Evolutionary conservation across 805 yeast species (phyloP).

Genomic region (Hemisphaericaspora nanyangensis): DNA sequence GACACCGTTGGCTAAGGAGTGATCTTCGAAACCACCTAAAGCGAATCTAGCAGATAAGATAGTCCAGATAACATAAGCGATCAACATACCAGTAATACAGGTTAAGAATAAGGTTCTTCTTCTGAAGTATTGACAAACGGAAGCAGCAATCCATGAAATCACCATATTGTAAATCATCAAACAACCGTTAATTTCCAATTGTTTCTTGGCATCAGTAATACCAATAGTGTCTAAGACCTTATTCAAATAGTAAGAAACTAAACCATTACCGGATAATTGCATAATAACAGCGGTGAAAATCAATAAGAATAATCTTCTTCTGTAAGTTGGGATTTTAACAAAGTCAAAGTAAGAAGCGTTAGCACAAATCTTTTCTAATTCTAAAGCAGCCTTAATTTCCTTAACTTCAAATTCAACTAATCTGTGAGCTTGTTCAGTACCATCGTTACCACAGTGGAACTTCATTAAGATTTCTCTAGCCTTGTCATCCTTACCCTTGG

Average conservation of each 20-base stretch:
- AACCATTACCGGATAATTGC: slow-evolving; percentile 51
- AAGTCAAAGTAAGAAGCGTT: slow-evolving; percentile 37
- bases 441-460: slow-evolving; percentile 36
- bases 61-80: slow-evolving; percentile 22
- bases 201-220: slow-evolving; percentile 41
- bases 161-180: slow-evolving; percentile 46
- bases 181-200: slow-evolving; percentile 49
- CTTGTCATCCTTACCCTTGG: slow-evolving; percentile 38
- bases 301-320: slow-evolving; percentile 40
- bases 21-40: slow-evolving; percentile 13
- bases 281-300: slow-evolving; percentile 30
- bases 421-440: slow-evolving; percentile 21
- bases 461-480: slow-evolving; percentile 40
- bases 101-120: slow-evolving; percentile 26
- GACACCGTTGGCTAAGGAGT: slow-evolving; percentile 16
- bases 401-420: slow-evolving; percentile 36
- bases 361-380: slow-evolving; percentile 33
- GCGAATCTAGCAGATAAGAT: slow-evolving; percentile 20
- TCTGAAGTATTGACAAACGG: slow-evolving; percentile 18
- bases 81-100: slow-evolving; percentile 25
- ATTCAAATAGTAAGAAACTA: slow-evolving; percentile 48
- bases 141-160: slow-evolving; percentile 19
- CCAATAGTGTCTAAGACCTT: slow-evolving; percentile 52
- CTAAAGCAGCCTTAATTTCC: slow-evolving; percentile 38
- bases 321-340: slow-evolving; percentile 32